phyloP scores from a whole-genome alignment of 1,284 basidiomycete species.

The Sanghuangporus sanghuang region DNA sequence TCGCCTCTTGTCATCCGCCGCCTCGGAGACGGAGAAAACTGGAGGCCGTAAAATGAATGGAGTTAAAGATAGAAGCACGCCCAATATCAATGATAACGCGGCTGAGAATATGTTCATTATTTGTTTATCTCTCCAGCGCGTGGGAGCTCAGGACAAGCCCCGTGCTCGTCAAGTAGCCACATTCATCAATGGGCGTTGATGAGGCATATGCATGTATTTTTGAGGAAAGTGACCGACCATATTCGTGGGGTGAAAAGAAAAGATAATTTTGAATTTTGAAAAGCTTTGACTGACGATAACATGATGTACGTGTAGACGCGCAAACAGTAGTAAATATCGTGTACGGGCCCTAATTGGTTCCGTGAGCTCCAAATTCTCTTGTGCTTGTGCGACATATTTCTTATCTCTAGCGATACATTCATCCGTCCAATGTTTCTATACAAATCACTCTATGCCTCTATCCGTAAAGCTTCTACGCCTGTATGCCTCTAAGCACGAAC shows the following conservation, averaged over 20 bases:
- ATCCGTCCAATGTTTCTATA: neutral
- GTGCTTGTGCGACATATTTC: neutral
- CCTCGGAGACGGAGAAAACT: neutral
- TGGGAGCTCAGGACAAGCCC: neutral
- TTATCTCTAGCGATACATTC: neutral
- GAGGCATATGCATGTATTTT: too few relatives aligned
- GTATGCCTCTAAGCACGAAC: conserved; percentile 26
- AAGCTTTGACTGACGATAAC: neutral
- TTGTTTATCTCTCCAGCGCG: neutral
- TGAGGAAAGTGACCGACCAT: too few relatives aligned
- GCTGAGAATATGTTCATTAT: neutral
- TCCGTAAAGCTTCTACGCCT: neutral
- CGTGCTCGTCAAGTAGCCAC: neutral
- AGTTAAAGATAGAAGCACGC: neutral
- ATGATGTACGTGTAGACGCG: too few relatives aligned
- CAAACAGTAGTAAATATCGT: neutral
- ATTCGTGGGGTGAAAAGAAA: too few relatives aligned
- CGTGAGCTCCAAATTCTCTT: neutral
- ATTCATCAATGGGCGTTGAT: too few relatives aligned
- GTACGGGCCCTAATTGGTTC: neutral
- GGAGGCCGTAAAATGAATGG: neutral
- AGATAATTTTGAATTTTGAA: too few relatives aligned
- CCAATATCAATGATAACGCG: neutral
- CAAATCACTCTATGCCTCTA: neutral
- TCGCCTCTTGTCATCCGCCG: neutral